A percentile compares a stretch with the other conserved stretches of the same genome.
Evolutionary conservation across 2,329 filamentous ascomycete genomes (phyloP).

Genomic region (Arthrinium puccinioides): DNA sequence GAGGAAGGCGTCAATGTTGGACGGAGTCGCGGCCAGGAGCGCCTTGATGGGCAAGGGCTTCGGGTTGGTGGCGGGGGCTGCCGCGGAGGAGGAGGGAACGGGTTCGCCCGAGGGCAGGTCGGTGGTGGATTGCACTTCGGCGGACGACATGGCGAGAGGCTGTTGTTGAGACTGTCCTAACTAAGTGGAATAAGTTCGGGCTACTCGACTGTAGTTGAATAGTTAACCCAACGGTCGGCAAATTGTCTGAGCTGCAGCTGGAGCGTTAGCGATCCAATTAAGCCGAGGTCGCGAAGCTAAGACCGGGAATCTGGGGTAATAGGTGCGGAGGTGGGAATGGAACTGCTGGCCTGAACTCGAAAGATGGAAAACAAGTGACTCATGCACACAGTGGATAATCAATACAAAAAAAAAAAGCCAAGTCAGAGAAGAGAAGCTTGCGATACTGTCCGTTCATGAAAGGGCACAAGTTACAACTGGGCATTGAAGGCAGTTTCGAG

Average conservation of each 20-base stretch:
- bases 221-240: not conserved
- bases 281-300: not conserved
- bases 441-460: too few species aligned
- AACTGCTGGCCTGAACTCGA: too few species aligned
- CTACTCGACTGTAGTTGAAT: not conserved
- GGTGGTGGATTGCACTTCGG: slow-evolving; percentile 17
- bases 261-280: too few species aligned
- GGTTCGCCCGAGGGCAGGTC: slow-evolving; percentile 30
- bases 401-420: too few species aligned
- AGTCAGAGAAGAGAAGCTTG: too few species aligned
- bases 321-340: too few species aligned
- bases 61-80: slow-evolving; percentile 14
- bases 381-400: too few species aligned
- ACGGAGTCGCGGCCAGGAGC: slow-evolving; percentile 27
- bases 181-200: too few species aligned
- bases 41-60: slow-evolving; percentile 17
- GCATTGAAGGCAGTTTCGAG: too few species aligned
- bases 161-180: not conserved
- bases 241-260: too few species aligned
- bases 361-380: too few species aligned
- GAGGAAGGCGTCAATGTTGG: slow-evolving; percentile 44
- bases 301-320: not conserved
- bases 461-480: too few species aligned
- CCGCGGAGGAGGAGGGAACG: slow-evolving; percentile 21
- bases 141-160: not conserved